Conservation (phyloP, 202 grass and related monocot genomes). For the Schoenoplectus tabernaemontani region DNA sequence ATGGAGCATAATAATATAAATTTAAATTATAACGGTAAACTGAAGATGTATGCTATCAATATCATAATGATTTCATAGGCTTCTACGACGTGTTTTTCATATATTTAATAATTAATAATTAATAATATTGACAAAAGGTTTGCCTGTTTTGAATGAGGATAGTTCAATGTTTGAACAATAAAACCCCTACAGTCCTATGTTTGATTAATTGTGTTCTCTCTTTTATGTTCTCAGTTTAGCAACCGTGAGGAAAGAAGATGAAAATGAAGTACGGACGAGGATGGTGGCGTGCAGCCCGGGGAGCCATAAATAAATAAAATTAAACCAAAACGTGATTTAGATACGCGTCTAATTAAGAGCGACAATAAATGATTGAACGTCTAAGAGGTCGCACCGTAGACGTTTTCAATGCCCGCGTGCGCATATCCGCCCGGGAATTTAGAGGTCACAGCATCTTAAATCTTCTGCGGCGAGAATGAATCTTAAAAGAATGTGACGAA, state of each 20-base stretch:
- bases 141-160: not conserved
- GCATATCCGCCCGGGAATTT: not conserved
- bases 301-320: not conserved
- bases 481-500: too few relatives aligned
- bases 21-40: not conserved
- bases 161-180: not conserved
- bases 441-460: not conserved
- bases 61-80: not conserved
- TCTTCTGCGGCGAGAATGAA: too few relatives aligned
- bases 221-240: not conserved
- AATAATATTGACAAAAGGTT: not conserved
- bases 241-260: not conserved
- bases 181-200: not conserved
- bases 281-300: not conserved
- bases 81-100: not conserved
- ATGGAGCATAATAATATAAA: not conserved
- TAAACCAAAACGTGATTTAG: not conserved
- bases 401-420: not conserved
- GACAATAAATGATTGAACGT: slow-evolving; percentile 1
- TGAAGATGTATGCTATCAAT: not conserved
- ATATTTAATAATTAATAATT: not conserved
- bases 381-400: not conserved
- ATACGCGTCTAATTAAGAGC: not conserved
- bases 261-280: not conserved
- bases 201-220: not conserved